phyloP scores from a whole-genome alignment of 106 monocot species.

The Iris macrosiphon region DNA sequence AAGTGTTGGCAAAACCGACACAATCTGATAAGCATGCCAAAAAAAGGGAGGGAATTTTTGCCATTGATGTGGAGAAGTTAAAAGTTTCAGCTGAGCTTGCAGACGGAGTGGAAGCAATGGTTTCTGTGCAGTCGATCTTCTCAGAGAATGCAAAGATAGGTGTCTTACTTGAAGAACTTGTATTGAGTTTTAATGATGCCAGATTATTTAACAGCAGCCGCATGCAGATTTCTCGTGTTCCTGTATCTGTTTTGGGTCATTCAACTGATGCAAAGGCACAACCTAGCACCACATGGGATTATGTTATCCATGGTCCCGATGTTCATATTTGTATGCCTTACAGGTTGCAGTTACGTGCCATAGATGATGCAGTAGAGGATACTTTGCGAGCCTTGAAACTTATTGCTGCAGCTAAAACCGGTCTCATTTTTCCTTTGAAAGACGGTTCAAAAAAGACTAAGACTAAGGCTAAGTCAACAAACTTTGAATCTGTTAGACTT shows the following conservation, averaged over 20 bases:
- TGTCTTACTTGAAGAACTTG: constrained; percentile 68
- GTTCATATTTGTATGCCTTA: constrained; percentile 85
- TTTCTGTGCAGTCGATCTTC: constrained; percentile 85
- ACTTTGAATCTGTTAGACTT: constrained; percentile 61
- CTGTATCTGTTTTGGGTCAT: constrained; percentile 40
- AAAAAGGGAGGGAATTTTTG: constrained; percentile 75
- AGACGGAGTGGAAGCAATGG: constrained; percentile 79
- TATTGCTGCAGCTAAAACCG: constrained; percentile 48
- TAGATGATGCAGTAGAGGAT: constrained; percentile 98
- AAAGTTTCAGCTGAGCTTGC: constrained; percentile 83
- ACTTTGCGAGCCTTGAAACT: constrained; percentile 72
- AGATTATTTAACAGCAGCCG: constrained; percentile 76
- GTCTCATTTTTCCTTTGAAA: constrained; percentile 44
- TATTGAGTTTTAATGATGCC: constrained; percentile 62
- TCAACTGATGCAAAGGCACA: constrained; percentile 39
- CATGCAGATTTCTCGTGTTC: constrained; percentile 89
- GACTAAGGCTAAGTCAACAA: constrained; percentile 38
- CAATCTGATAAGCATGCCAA: constrained; percentile 41
- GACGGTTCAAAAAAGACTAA: constrained; percentile 49
- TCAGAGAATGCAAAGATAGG: constrained; percentile 97
- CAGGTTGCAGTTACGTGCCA: constrained; percentile 87
- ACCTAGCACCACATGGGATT: constrained; percentile 59
- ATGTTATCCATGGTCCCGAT: constrained; percentile 83
- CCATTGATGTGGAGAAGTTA: constrained; percentile 78
- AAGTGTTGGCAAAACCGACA: constrained; percentile 20